Evolutionary conservation across 768 basidiomycete genomes (phyloP), one percentile per base, ranked within the genome.

Genomic region (Pulveroboletus frians): DNA sequence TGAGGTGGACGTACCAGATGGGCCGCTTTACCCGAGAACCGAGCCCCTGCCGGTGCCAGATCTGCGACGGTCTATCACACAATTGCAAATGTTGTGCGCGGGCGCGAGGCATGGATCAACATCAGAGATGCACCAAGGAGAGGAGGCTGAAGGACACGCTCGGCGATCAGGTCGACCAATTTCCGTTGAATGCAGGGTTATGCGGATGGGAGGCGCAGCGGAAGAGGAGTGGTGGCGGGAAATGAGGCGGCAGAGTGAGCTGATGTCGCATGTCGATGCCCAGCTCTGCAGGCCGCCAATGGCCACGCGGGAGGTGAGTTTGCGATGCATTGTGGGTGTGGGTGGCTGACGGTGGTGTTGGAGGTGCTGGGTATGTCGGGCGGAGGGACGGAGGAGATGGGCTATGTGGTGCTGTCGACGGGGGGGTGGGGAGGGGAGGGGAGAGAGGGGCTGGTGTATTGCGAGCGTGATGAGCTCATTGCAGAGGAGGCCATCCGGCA

Each of bases 11-110:
- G n/a, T 67, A 36, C 52, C 69, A 43, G 73, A 75, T 56, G 59
- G 58, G 46, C 63, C 68, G 46, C 52, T 69, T 52, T 64, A 65
- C 59, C 65, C 64, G 56, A 60, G 54, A 47, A 64, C 65, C 56
- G 62, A 65, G 43, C 56, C 51, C 26, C 34, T 67, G 30, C 59
- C 68, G 26, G 53, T 57, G 38, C 62, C 69, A 55, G 91, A 93
- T 72, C 72, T 93, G 40, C 73, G 91, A 50, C 73, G 74, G 54
- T 73, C 79, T 18, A 81, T 92, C 52, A 75, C 76, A 58, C 65
- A 75, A 44, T 71, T 91, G 46, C 85, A 92, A 68, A 67, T 84
- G 50, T 59, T 67, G 58, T 76, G 74, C 61, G 58, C 67, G 44
- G 60, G 61, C 20, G 62, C 53, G 48, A 64, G 54, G 57, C 64